A percentile compares a stretch with the other conserved stretches of the same genome.
Evolutionary conservation across 768 basidiomycete genomes (phyloP).

Genomic region (Lyophyllum atratum): DNA sequence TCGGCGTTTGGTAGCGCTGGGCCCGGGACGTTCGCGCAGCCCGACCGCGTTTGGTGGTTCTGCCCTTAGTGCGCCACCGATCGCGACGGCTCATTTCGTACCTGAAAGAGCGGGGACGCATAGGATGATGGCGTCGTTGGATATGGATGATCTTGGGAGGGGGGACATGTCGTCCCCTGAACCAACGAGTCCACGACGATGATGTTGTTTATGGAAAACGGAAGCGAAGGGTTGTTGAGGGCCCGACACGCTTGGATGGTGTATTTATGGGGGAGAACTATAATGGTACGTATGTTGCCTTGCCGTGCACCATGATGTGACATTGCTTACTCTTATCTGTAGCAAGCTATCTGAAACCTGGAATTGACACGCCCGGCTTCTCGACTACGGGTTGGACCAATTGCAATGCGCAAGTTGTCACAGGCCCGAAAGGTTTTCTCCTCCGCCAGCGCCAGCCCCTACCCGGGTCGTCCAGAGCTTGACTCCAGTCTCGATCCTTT

Average conservation of each 20-base stretch:
- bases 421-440: conserved; percentile 23
- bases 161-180: conserved; percentile 24
- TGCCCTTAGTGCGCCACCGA: conserved; percentile 13
- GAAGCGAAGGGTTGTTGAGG: conserved; percentile 28
- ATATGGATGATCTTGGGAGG: conserved; percentile 15
- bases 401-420: conserved; percentile 17
- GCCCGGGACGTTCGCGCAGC: conserved; percentile 24
- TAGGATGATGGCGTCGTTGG: conserved; percentile 11
- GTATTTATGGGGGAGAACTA: conserved; percentile 32
- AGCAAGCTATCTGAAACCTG: conserved; percentile 25
- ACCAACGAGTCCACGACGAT: conserved; percentile 24
- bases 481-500: conserved; percentile 23
- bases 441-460: conserved; percentile 23
- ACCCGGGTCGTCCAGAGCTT: conserved; percentile 23
- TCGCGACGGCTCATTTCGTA: conserved; percentile 15
- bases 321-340: background rate
- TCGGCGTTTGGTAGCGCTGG: conserved; percentile 61
- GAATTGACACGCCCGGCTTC: conserved; percentile 21
- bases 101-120: conserved; percentile 24
- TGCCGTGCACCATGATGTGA: background rate
- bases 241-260: conserved; percentile 30
- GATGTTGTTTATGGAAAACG: conserved; percentile 18
- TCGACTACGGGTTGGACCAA: conserved; percentile 22
- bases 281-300: conserved; percentile 21
- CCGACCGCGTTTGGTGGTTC: conserved; percentile 13